These are phyloP conservation scores for Aureobasidium pullulans DNA, from an alignment of 2,329 filamentous ascomycete genomes.

Conservation along the genomic window DNA sequence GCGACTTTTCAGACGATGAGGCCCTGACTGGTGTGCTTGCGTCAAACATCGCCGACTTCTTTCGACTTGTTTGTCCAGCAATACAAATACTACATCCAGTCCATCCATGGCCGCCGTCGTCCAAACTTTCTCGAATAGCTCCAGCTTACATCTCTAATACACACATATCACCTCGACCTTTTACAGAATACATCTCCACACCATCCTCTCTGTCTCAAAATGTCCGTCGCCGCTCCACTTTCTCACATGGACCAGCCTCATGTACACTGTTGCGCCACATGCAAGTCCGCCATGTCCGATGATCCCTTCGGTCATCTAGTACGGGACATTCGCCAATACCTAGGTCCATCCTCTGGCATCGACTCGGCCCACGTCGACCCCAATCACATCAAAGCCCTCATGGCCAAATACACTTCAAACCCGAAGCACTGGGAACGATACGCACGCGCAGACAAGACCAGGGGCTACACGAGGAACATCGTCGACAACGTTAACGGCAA, in stretches of 20 bases:
- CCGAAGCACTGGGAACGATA: constrained; percentile 66
- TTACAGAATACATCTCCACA: neutral
- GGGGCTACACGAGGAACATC: constrained; percentile 77
- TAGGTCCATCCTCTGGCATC: constrained; percentile 76
- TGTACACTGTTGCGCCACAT: constrained; percentile 1
- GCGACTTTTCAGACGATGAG: constrained; percentile 1
- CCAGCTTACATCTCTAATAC: too few species aligned
- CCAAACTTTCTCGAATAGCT: too few species aligned
- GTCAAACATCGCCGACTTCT: constrained; percentile 11
- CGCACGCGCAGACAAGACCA: constrained; percentile 61
- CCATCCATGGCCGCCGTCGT: neutral
- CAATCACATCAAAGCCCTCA: constrained; percentile 60
- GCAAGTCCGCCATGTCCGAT: neutral
- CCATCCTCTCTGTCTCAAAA: neutral
- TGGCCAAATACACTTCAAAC: constrained; percentile 65
- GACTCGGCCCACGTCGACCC: constrained; percentile 76
- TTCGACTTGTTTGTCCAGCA: neutral
- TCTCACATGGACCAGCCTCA: neutral
- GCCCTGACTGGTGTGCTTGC: neutral
- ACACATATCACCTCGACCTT: too few species aligned
- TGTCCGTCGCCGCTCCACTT: neutral
- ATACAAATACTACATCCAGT: neutral
- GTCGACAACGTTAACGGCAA: constrained; percentile 85
- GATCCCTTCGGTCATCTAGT: constrained; percentile 61
- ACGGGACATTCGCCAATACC: constrained; percentile 60